Evolutionary conservation across 345 rosid species (phyloP).

Genomic region (sweet orange (Citrus sinensis)): DNA sequence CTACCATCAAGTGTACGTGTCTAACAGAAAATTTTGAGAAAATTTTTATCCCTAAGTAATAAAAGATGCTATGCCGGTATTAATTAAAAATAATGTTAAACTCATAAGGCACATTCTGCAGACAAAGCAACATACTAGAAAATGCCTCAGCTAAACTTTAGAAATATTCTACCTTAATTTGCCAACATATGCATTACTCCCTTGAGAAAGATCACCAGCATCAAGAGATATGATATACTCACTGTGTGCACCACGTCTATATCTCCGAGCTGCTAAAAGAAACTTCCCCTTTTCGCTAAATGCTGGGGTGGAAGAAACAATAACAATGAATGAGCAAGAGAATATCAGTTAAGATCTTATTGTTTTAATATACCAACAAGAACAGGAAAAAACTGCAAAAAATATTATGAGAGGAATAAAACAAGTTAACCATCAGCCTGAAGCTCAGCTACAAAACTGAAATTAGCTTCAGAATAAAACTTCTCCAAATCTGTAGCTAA

Average conservation of each 20-base stretch:
- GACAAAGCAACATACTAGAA: background rate
- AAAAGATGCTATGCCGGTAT: background rate
- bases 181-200: slow-evolving; percentile 91
- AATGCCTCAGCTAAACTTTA: background rate
- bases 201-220: slow-evolving; percentile 87
- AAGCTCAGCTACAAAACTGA: background rate
- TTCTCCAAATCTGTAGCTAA: background rate
- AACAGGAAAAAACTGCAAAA: background rate
- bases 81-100: background rate
- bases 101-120: background rate
- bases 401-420: background rate
- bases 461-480: background rate
- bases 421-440: background rate
- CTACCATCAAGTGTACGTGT: background rate
- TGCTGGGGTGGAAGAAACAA: slow-evolving; percentile 41
- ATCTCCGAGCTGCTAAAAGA: slow-evolving; percentile 90
- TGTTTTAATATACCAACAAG: background rate
- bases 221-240: slow-evolving; percentile 90
- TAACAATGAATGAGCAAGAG: background rate
- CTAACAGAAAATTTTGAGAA: background rate
- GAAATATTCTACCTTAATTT: slow-evolving; percentile 63
- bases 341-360: background rate
- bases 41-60: background rate
- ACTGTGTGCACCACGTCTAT: slow-evolving; percentile 67
- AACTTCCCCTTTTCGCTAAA: slow-evolving; percentile 78